Base-by-base conservation (phyloP, 202 grass and related monocot genomes). In the Musa balbisiana region DNA sequence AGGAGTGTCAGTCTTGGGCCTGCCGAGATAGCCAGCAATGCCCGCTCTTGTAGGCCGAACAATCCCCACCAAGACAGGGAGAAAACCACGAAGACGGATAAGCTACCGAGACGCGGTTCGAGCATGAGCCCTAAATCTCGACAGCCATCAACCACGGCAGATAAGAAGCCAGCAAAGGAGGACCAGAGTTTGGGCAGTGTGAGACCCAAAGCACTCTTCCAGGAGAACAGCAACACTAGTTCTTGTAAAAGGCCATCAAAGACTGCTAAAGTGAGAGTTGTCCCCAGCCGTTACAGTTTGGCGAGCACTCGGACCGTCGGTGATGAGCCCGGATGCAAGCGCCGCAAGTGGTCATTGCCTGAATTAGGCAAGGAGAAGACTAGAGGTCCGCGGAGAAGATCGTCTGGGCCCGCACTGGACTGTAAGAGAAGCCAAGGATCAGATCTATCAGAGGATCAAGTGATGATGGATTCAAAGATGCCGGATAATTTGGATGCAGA, bases 211-310 rank as follows among this genome's bases (percentile, higher is more conserved):
- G 74, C 51, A n/a, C 67, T 27, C 3, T 49, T 56, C 51, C 76
- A 49, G 53, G 85, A 79, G 3, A 68, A 26, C 9, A 20, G 78
- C 51, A 82, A 2, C 6, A 53, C 10, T 16, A 9, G 70, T 19
- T 65, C 67, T 78, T 76, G 12, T 10, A 99, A 67, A 82, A 90
- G 85, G 87, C 80, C 86, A 26, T 82, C 89, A 3, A 74, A 63
- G 6, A 67, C 81, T 56, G 73, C 77, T 52, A 94, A 90, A 77
- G 82, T 76, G 14, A 85, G 91, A 82, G 71, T 90, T 23, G 76
- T 99, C 16, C 81, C 91, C 0, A 99, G 95, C 82, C 95, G 95
- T 64, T 99, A 99, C 75, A 94, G 86, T 84, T 78, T 92, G 56
- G 86, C 87, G 0, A 80, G 85, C 8, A 50, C 68, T 11, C 69